These are phyloP conservation scores for Naganishia onofrii DNA, from an alignment of 768 basidiomycete species.

Conservation along the genomic window DNA sequence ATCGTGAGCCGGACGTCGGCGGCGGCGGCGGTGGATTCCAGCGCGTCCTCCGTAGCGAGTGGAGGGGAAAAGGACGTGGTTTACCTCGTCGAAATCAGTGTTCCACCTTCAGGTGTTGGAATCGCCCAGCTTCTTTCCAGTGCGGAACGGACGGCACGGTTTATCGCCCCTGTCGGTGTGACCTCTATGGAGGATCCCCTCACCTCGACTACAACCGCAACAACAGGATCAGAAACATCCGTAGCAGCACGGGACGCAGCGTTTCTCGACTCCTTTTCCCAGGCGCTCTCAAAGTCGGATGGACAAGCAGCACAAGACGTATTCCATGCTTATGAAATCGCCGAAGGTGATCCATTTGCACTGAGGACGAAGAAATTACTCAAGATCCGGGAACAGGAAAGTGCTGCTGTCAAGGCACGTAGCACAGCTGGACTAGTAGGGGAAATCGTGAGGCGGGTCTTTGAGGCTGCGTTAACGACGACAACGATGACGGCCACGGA, in stretches of 20 bases:
- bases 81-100: slow-evolving; percentile 19
- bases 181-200: too few species aligned
- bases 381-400: slow-evolving; percentile 14
- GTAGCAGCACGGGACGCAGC: slow-evolving; percentile 16
- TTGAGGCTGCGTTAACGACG: slow-evolving; percentile 1
- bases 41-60: not conserved
- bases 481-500: not conserved
- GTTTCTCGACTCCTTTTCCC: slow-evolving; percentile 18
- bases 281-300: not conserved
- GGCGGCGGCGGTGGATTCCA: not conserved
- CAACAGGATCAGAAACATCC: not conserved
- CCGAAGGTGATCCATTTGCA: slow-evolving; percentile 20
- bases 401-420: slow-evolving; percentile 7
- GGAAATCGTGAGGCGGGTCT: slow-evolving; percentile 2
- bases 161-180: not conserved
- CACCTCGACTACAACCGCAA: not conserved
- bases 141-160: slow-evolving; percentile 21
- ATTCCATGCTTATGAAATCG: slow-evolving; percentile 13
- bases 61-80: slow-evolving; percentile 24
- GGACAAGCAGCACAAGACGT: not conserved
- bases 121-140: slow-evolving; percentile 32
- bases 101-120: slow-evolving; percentile 29
- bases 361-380: slow-evolving; percentile 13
- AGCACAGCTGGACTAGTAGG: slow-evolving; percentile 18
- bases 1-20: slow-evolving; percentile 3